Evolutionary conservation across 2,329 filamentous ascomycete species (phyloP).

Genomic region (Sporothrix brasiliensis): DNA sequence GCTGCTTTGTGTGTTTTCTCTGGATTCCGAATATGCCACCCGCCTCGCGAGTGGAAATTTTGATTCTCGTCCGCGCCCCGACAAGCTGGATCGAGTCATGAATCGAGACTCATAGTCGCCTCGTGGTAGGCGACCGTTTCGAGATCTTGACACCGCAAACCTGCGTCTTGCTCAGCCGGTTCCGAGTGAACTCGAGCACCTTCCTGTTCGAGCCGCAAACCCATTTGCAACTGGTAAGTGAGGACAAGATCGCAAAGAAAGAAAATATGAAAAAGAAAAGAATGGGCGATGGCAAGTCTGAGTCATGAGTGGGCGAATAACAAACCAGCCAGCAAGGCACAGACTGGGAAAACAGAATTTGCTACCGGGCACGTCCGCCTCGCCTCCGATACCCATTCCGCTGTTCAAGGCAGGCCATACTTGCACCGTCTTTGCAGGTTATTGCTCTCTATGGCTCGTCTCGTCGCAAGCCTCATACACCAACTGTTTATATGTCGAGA

Average conservation of each 20-base stretch:
- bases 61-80: neutral
- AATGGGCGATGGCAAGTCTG: neutral
- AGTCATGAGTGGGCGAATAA: neutral
- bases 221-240: neutral
- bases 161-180: neutral
- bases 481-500: too few species aligned
- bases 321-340: neutral
- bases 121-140: neutral
- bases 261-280: neutral
- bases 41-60: neutral
- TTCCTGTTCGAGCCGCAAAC: constrained; percentile 5
- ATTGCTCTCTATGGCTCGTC: neutral
- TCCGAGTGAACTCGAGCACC: neutral
- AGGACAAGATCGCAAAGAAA: neutral
- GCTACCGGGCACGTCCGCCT: neutral
- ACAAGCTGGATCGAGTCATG: neutral
- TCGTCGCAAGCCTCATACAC: neutral
- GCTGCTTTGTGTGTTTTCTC: neutral
- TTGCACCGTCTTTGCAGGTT: neutral
- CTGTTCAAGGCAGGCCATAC: neutral
- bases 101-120: neutral
- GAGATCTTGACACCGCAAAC: neutral
- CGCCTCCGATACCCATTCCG: neutral
- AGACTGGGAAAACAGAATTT: neutral
- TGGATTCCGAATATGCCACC: constrained; percentile 10